Evolutionary conservation across 345 rosid species (phyloP).

Genomic region (Alliaria petiolata): DNA sequence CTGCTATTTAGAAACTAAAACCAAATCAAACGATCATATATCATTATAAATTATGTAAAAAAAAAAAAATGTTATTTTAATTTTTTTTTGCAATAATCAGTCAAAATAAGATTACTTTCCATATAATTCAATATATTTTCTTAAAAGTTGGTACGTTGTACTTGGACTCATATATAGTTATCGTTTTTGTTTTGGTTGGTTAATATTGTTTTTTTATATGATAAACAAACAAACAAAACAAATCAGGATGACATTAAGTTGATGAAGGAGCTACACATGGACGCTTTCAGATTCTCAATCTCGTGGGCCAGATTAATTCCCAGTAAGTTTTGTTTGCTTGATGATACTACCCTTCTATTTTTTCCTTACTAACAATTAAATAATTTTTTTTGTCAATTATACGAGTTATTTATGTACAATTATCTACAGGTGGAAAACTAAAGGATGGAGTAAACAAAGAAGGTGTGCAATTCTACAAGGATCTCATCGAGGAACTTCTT

Average conservation of each 20-base stretch:
- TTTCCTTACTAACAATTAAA: no score
- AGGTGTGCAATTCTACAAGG: conserved; percentile 43
- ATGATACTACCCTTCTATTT: neutral
- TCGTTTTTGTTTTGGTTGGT: conserved; percentile 10
- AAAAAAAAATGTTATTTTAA: neutral
- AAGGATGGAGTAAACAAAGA: conserved; percentile 47
- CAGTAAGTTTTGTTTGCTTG: conserved; percentile 16
- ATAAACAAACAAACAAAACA: neutral
- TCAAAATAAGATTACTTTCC: neutral
- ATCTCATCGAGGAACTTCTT: conserved; percentile 49
- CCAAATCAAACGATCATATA: neutral
- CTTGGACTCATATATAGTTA: neutral
- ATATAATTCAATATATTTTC: neutral
- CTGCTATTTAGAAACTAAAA: neutral
- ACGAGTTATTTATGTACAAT: neutral
- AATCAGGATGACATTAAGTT: conserved; percentile 49
- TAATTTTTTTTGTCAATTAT: neutral
- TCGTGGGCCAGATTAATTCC: conserved; percentile 57
- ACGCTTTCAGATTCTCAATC: conserved; percentile 54
- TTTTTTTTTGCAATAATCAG: neutral
- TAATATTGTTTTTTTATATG: neutral
- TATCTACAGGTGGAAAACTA: conserved; percentile 26
- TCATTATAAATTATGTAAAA: neutral
- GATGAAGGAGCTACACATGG: conserved; percentile 52
- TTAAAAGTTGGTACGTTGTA: neutral